Percentiles rank a stretch among this genome's conserved stretches.
Conservation (phyloP, 1,284 basidiomycete species). For the Ceraceosorus guamensis region DNA sequence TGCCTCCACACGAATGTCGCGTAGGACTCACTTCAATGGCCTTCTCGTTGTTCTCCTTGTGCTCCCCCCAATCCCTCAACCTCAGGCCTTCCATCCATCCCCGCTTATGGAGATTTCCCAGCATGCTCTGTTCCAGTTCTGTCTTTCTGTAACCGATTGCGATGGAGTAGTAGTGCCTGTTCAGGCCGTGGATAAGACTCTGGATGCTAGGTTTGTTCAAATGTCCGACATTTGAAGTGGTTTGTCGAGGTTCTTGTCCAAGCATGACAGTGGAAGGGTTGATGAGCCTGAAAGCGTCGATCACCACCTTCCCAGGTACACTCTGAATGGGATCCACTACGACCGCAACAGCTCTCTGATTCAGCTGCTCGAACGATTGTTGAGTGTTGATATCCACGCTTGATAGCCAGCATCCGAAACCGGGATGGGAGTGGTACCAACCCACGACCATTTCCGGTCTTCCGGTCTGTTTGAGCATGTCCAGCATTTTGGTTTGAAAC, state of each 20-base stretch:
- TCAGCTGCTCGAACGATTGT: conserved; percentile 96
- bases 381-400: conserved; percentile 99
- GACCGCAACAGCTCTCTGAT: conserved; percentile 89
- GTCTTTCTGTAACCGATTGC: conserved; percentile 48
- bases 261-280: conserved; percentile 56
- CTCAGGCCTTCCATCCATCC: conserved; percentile 46
- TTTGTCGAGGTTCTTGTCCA: conserved; percentile 83
- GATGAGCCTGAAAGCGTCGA: conserved; percentile 85
- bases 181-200: conserved; percentile 51
- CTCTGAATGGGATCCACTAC: conserved; percentile 99
- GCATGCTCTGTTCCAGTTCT: conserved; percentile 47
- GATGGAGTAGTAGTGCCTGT: conserved; percentile 48
- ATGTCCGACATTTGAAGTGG: conserved; percentile 96
- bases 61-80: conserved; percentile 43
- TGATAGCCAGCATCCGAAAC: conserved; percentile 98
- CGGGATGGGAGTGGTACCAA: conserved; percentile 99
- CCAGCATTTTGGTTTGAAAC: conserved; percentile 97
- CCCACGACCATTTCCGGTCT: conserved; percentile 96
- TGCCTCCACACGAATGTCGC: not conserved
- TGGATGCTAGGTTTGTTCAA: conserved; percentile 98
- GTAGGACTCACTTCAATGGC: conserved; percentile 39
- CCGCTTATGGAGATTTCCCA: conserved; percentile 47
- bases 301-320: conserved; percentile 83
- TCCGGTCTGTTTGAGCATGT: conserved; percentile 99
- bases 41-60: conserved; percentile 43